Evolutionary conservation across 495 filamentous ascomycete genomes (phyloP), one percentile per base, ranked within the genome.

Genomic region (Gamarada debralockiae): DNA sequence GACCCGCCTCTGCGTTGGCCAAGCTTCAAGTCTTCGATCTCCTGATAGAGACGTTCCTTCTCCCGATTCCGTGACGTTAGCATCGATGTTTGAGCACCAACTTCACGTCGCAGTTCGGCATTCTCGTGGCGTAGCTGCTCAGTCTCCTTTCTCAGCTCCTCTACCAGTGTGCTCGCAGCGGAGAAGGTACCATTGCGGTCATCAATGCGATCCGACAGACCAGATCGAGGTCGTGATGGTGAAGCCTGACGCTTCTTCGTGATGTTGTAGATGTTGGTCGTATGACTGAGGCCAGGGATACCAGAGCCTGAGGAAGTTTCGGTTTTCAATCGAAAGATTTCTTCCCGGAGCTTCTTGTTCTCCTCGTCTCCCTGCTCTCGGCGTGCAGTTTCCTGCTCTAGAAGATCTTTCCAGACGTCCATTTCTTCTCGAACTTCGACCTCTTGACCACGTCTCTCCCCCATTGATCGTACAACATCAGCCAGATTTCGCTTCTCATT

Each of bases 31-130:
- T 96, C 90, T 70, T 98, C 93, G 39, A 97, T 98, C 63, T 98
- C 93, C 54, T 95, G 89, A 63, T 97, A 95, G 14, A 98, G 75
- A 3, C 91, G 85, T 59, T 97, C 92, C 63, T 93, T 92, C 65
- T 98, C 93, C 27, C 90, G 82, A 60, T 97, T 96, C 6, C 93
- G 80, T 27, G 93, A 96, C 3, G 95, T 97, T 7, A 98, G 81
- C 92, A 97, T 98, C 0, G 91, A 96, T 0, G 91, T 95, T 67
- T 98, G 93, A 10, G 95, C 93, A 52, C 90, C 89, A 23, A 97
- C 86, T 65, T 97, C 92, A 41, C 92, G 85, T 29, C 89, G 81
- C 14, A 98, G 72, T 62, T 96, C 92, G 12, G 90, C 89, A 60
- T 97, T 97, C 64, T 97, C 93, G 57, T 91, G 89, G 43, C 87